Evolutionary conservation across 768 basidiomycete genomes (phyloP).

Genomic region (Scleroderma bovista): DNA sequence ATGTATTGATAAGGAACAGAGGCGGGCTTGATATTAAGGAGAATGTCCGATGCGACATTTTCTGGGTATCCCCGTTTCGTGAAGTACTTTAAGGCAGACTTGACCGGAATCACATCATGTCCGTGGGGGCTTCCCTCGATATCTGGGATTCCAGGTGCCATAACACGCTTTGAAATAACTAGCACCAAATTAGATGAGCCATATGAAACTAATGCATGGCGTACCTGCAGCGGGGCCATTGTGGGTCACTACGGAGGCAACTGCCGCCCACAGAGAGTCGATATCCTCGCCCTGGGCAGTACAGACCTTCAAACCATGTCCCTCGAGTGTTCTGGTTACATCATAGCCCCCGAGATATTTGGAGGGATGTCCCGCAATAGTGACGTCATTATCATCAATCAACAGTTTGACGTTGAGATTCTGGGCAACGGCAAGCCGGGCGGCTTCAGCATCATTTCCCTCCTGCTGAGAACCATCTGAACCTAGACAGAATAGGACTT

Average conservation of each 20-base stretch:
- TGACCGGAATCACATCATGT: conserved; percentile 83
- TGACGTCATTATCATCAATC: conserved; percentile 89
- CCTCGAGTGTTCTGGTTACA: conserved; percentile 63
- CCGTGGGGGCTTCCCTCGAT: conserved; percentile 78
- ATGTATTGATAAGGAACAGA: conserved; percentile 53
- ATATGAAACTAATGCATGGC: conserved; percentile 10
- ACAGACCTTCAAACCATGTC: conserved; percentile 77
- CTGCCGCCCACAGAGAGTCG: conserved; percentile 67
- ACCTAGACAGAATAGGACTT: conserved; percentile 76
- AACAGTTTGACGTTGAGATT: conserved; percentile 78
- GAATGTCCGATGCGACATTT: conserved; percentile 44
- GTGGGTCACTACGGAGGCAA: conserved; percentile 49
- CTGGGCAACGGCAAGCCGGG: conserved; percentile 81
- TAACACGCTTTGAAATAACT: conserved; percentile 67
- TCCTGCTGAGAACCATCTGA: conserved; percentile 92
- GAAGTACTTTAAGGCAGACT: conserved; percentile 74
- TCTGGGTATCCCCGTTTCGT: conserved; percentile 52
- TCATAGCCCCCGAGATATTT: conserved; percentile 79
- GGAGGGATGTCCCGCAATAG: conserved; percentile 88
- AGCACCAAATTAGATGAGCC: background rate
- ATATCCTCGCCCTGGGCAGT: conserved; percentile 74
- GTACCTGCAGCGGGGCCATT: conserved; percentile 76
- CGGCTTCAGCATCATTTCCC: conserved; percentile 88
- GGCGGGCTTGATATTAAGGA: conserved; percentile 58
- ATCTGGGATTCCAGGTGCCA: conserved; percentile 66